Base-by-base conservation (phyloP, 2,329 filamentous ascomycete genomes). In the Sordariomycetes sp. region DNA sequence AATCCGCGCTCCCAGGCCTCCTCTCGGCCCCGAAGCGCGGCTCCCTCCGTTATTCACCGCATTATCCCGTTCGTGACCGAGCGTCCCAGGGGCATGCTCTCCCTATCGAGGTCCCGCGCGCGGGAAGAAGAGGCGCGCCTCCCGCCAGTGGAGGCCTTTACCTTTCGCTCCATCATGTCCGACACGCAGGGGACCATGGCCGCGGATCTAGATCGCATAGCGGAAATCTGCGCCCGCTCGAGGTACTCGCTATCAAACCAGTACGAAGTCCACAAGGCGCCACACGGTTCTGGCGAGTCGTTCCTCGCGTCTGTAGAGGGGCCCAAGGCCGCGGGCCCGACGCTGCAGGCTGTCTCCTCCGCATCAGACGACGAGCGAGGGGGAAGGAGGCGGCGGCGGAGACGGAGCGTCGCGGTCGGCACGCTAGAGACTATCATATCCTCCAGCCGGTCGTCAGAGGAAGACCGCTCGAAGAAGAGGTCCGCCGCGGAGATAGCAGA, bases 391-490 rank as follows among this genome's bases (percentile, higher is more conserved):
- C 70, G 74, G 22, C 71, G 70, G 51, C 70, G 77, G 45, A 70
- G 75, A 50, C 74, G 73, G 56, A 81, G 78, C 59, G 72, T 72
- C 25, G 82, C 82, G 5, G 80, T 84, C 66, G 80, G 81, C 2
- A 85, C 81, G 1, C 67, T 85, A 3, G 81, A 86, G 63, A 85
- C 82, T 0, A 85, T 85, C 64, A 85, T 85, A 74, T 84, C 80
- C 25, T 82, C 80, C 0, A 85, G 81, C 60, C 76, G 81, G 28
- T 85, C 81, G 1, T 84, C 81, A 0, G 80, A 83, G 25, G 82
- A 85, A 61, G 81, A 83, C 50, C 78, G 75, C 62, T 71, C 75
- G n/a, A 80, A 76, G 62, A 83, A 81, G 67, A 82, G 78, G 64
- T 74, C 80, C 1, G 81, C 81, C 0, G 72, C 76, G 1, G 79